Percentiles rank a stretch among this genome's conserved stretches.
Evolutionary conservation across 2,329 filamentous ascomycete species (phyloP).

Genomic region (Ascochyta viciae-villosae): DNA sequence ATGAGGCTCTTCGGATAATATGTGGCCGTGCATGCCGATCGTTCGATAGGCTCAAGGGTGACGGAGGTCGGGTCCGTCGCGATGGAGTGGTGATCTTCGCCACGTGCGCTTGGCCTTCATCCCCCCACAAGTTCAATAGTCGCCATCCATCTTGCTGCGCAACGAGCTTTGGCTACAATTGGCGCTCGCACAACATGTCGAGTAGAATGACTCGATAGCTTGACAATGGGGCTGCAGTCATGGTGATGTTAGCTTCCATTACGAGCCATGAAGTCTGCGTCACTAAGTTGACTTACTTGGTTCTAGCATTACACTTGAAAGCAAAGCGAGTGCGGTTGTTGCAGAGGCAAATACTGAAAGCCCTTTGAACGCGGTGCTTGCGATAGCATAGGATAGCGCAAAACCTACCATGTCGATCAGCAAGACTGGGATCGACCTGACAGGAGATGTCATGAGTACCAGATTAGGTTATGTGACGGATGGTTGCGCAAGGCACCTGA

Average conservation of each 20-base stretch:
- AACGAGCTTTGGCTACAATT: background rate
- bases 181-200: conserved; percentile 3
- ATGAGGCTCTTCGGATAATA: background rate
- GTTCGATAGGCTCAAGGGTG: background rate
- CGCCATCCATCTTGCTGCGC: background rate
- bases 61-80: background rate
- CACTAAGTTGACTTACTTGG: conserved; percentile 10
- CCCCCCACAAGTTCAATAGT: conserved; percentile 3
- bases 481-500: conserved; percentile 14
- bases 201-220: conserved; percentile 22
- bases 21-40: background rate
- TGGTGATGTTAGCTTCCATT: conserved; percentile 19
- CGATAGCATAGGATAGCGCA: conserved; percentile 12
- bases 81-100: conserved; percentile 5
- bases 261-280: conserved; percentile 17
- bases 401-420: conserved; percentile 28
- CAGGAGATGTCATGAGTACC: conserved; percentile 7
- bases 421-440: conserved; percentile 20
- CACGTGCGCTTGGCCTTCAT: conserved; percentile 2
- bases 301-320: background rate
- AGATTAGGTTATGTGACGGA: background rate
- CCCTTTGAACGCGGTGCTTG: conserved; percentile 24
- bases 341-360: conserved; percentile 17
- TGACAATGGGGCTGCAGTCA: conserved; percentile 21
- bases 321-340: background rate